Percentiles rank a stretch among this genome's conserved stretches.
These are phyloP conservation scores for Maudiozyma pseudohumilis DNA, from an alignment of 805 yeast genomes.

Conservation along the genomic window DNA sequence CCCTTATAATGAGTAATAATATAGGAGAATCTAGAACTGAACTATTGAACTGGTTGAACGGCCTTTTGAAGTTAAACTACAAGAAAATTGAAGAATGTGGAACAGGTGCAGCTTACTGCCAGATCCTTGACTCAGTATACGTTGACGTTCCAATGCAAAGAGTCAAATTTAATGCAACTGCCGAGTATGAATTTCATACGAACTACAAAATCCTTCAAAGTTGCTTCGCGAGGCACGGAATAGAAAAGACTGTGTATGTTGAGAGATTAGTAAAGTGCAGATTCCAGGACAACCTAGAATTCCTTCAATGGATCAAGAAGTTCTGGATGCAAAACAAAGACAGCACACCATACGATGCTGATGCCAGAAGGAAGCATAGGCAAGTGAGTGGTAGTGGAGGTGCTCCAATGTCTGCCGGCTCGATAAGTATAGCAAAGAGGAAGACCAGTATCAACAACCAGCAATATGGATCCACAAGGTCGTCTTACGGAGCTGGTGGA, in stretches of 20 bases:
- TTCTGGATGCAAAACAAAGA: slow-evolving; percentile 73
- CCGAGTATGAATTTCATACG: slow-evolving; percentile 66
- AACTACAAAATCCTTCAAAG: slow-evolving; percentile 84
- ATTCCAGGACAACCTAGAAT: slow-evolving; percentile 89
- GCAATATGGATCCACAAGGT: slow-evolving; percentile 5
- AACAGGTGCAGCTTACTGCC: slow-evolving; percentile 91
- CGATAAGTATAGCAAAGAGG: slow-evolving; percentile 18
- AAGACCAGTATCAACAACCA: slow-evolving; percentile 10
- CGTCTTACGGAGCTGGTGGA: slow-evolving; percentile 22
- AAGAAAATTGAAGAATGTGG: slow-evolving; percentile 89
- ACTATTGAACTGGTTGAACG: slow-evolving; percentile 76
- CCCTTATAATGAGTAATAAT: slow-evolving; percentile 14
- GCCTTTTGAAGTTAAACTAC: slow-evolving; percentile 52
- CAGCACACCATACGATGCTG: slow-evolving; percentile 63
- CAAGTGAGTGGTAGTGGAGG: slow-evolving; percentile 9
- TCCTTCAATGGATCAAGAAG: slow-evolving; percentile 82
- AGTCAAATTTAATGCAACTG: slow-evolving; percentile 60
- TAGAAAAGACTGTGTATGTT: slow-evolving; percentile 69
- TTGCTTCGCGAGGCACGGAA: slow-evolving; percentile 58
- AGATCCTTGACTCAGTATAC: slow-evolving; percentile 75
- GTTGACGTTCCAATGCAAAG: slow-evolving; percentile 73
- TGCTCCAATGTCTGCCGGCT: slow-evolving; percentile 3
- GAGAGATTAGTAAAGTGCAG: slow-evolving; percentile 76
- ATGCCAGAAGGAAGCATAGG: slow-evolving; percentile 40
- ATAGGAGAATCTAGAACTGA: slow-evolving; percentile 77